Evolutionary conservation across 306 rosid species (phyloP).

Genomic region (Adenanthera pavonina): DNA sequence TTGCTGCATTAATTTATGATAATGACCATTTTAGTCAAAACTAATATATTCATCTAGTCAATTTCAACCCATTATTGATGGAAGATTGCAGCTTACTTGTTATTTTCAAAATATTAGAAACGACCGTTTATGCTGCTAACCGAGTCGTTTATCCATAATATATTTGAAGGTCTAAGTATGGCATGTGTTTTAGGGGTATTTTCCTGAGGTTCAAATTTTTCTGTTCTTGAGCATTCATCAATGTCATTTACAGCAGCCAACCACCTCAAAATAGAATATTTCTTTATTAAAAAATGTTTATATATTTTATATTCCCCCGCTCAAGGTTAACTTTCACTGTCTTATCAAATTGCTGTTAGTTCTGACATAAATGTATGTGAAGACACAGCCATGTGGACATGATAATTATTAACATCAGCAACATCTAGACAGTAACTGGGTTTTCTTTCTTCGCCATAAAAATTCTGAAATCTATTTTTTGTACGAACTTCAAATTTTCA

Average conservation of each 20-base stretch:
- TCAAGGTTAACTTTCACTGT: not conserved
- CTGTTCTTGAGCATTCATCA: not conserved
- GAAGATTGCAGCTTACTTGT: not conserved
- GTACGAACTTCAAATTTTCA: not conserved
- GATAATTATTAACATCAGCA: not conserved
- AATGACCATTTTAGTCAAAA: not conserved
- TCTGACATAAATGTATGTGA: not conserved
- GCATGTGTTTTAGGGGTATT: not conserved
- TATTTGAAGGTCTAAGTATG: not conserved
- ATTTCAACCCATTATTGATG: not conserved
- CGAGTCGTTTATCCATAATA: not conserved
- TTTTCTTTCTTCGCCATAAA: not conserved
- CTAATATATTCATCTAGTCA: not conserved
- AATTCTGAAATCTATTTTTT: not conserved
- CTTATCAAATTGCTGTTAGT: not conserved
- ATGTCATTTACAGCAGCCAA: not conserved
- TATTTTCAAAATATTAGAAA: too few relatives aligned
- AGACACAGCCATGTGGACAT: not conserved
- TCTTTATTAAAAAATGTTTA: too few relatives aligned
- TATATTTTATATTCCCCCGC: not conserved
- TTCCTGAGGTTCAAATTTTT: not conserved
- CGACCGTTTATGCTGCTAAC: too few relatives aligned
- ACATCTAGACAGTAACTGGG: not conserved
- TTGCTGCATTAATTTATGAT: constrained; percentile 6
- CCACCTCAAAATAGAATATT: not conserved